Evolutionary conservation across 139 green algal genomes (phyloP).

Genomic region (Chlamydomonas incerta): DNA sequence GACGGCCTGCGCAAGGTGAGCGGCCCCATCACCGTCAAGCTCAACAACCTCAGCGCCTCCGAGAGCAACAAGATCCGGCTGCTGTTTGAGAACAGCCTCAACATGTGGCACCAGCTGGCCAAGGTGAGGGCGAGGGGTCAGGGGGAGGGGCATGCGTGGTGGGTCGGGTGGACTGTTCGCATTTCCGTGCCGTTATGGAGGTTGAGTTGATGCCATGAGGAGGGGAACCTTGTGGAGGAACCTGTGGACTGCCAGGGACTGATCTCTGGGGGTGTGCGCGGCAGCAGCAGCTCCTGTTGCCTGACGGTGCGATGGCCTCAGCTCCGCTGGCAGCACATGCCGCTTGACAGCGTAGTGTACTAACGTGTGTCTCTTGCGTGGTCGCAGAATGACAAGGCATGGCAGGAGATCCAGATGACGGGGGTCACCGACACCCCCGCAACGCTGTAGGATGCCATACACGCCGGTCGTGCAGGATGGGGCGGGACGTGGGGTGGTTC

Average conservation of each 20-base stretch:
- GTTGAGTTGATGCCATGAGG: not conserved
- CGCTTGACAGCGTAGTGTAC: no score
- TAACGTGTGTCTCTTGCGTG: no score
- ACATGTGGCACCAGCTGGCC: conserved; percentile 67
- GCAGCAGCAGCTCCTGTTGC: no score
- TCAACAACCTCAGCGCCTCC: conserved; percentile 87
- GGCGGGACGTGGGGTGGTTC: no score
- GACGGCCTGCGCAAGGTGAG: conserved; percentile 76
- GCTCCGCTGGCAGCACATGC: no score
- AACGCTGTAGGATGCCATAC: not conserved
- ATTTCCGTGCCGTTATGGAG: not conserved
- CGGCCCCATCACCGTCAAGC: conserved; percentile 82
- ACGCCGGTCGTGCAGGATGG: no score
- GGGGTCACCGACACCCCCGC: not conserved
- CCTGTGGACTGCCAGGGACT: not conserved
- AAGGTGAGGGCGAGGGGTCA: conserved; percentile 48
- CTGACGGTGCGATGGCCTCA: no score
- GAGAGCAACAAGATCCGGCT: conserved; percentile 88
- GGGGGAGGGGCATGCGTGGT: no score
- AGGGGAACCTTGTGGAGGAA: not conserved
- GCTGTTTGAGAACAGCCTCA: conserved; percentile 74
- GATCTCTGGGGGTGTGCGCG: no score
- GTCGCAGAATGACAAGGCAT: conserved; percentile 38
- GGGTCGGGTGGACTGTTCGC: no score
- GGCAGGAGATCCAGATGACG: conserved; percentile 18